A percentile compares a stretch with the other conserved stretches of the same genome.
phyloP scores from a whole-genome alignment of 139 green algal genomes.

The Chlorella sorokiniana region DNA sequence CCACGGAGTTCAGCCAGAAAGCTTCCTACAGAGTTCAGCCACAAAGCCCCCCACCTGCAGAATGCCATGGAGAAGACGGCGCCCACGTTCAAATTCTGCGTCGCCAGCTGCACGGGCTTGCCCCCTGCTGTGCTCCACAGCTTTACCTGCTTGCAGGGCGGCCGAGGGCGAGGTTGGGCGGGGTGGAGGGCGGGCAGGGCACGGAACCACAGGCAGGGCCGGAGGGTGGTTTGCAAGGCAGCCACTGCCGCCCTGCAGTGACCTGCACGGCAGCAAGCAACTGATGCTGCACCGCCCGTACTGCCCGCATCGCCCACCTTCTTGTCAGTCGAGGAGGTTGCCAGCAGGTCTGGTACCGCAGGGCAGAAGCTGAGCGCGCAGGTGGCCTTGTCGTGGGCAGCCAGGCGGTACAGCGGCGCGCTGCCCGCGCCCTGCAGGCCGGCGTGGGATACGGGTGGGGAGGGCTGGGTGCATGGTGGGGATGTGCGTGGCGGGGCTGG shows the following conservation, averaged over 20 bases:
- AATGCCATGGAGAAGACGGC: constrained; percentile 80
- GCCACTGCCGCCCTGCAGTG: too few species aligned
- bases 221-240: too few species aligned
- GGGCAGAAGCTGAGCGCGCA: constrained; percentile 77
- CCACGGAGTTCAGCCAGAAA: not conserved
- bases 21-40: not conserved
- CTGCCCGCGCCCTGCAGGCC: constrained; percentile 41
- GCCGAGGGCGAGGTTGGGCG: not conserved
- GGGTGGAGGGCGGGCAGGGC: not conserved
- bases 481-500: not conserved
- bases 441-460: not conserved
- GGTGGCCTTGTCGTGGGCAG: constrained; percentile 79
- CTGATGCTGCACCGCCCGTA: not conserved
- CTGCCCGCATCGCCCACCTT: constrained; percentile 45
- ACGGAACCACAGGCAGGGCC: not conserved
- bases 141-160: constrained; percentile 70
- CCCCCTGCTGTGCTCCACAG: constrained; percentile 84
- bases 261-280: not conserved
- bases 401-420: constrained; percentile 65
- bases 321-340: constrained; percentile 93
- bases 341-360: constrained; percentile 70
- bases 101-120: constrained; percentile 67
- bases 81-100: constrained; percentile 75
- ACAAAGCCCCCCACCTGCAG: constrained; percentile 22
- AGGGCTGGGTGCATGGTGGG: not conserved